These are phyloP conservation scores for Liquidambar formosana DNA, from an alignment of 164 flowering plant species.

Conservation along the genomic window DNA sequence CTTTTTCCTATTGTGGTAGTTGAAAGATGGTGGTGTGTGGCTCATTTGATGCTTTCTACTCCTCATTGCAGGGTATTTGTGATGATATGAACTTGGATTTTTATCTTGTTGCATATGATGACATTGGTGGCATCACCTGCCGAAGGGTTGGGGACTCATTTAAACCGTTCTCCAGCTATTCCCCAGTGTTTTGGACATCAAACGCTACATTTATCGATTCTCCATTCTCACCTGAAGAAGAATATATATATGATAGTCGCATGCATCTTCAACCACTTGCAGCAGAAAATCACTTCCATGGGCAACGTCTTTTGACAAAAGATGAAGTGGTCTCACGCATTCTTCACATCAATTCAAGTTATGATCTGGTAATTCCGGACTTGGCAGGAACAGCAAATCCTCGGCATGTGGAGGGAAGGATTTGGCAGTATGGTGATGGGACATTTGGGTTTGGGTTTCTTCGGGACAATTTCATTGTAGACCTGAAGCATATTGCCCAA, in stretches of 20 bases:
- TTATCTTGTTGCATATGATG: slow-evolving; percentile 78
- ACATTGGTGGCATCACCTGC: slow-evolving; percentile 76
- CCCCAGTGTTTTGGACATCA: slow-evolving; percentile 85
- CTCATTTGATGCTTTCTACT: slow-evolving; percentile 5
- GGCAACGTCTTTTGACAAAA: slow-evolving; percentile 15
- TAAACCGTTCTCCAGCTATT: slow-evolving; percentile 39
- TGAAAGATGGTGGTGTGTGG: slow-evolving; percentile 9
- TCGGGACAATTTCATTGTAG: slow-evolving; percentile 59
- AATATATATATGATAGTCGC: slow-evolving; percentile 51
- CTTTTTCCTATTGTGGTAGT: background rate
- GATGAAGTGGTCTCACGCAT: slow-evolving; percentile 54
- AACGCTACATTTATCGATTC: slow-evolving; percentile 52
- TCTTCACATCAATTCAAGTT: slow-evolving; percentile 68
- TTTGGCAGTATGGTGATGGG: slow-evolving; percentile 83
- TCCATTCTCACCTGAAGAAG: slow-evolving; percentile 75
- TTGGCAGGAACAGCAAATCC: slow-evolving; percentile 41
- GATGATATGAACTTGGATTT: slow-evolving; percentile 71
- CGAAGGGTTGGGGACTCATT: slow-evolving; percentile 65
- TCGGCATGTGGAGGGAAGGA: slow-evolving; percentile 65
- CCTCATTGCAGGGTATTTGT: slow-evolving; percentile 67
- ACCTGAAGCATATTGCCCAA: slow-evolving; percentile 61
- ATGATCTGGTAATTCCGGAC: slow-evolving; percentile 58
- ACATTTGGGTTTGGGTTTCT: slow-evolving; percentile 92
- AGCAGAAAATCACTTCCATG: slow-evolving; percentile 16
- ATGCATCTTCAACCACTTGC: slow-evolving; percentile 52